Conservation (phyloP, 805 yeast genomes). For the Novakomyces olei region DNA sequence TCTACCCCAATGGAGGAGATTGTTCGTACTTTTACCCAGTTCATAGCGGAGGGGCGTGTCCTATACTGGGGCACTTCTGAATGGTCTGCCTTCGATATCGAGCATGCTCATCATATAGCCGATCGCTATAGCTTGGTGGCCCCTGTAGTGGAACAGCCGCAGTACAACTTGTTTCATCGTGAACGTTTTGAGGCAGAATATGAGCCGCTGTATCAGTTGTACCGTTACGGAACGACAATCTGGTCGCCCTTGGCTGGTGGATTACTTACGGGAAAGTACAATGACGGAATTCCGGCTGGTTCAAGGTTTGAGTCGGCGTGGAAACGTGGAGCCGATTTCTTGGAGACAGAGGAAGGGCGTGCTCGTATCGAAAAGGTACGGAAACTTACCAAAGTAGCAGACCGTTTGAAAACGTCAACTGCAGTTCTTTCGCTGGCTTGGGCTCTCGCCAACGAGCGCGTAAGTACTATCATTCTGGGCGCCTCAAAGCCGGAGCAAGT, state of each 20-base stretch:
- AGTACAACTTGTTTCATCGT: slow-evolving; percentile 13
- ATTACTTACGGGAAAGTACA: slow-evolving; percentile 16
- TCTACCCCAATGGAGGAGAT: slow-evolving; percentile 16
- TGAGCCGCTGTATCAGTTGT: slow-evolving; percentile 13
- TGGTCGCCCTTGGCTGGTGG: slow-evolving; percentile 17
- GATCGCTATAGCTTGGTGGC: slow-evolving; percentile 15
- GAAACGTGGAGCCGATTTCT: slow-evolving; percentile 5
- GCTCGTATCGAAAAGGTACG: slow-evolving; percentile 12
- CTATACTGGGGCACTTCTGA: slow-evolving; percentile 17
- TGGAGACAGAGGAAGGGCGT: slow-evolving; percentile 12
- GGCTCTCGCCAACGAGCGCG: slow-evolving; percentile 14
- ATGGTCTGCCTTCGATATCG: slow-evolving; percentile 16
- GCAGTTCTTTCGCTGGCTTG: slow-evolving; percentile 16
- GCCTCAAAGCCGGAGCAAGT: slow-evolving; percentile 15
- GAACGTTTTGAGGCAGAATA: slow-evolving; percentile 14
- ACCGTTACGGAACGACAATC: slow-evolving; percentile 16
- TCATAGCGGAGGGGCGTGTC: slow-evolving; percentile 16
- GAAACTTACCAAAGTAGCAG: slow-evolving; percentile 12
- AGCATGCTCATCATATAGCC: slow-evolving; percentile 16
- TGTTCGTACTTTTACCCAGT: slow-evolving; percentile 16
- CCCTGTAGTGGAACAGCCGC: slow-evolving; percentile 16
- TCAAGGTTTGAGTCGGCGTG: slow-evolving; percentile 10
- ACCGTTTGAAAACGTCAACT: slow-evolving; percentile 12
- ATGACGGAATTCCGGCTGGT: slow-evolving; percentile 12
- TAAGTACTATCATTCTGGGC: slow-evolving; percentile 15